These are phyloP conservation scores for Hsuehochloa calcarea DNA, from an alignment of 176 grass and related monocot species.

Conservation along the genomic window DNA sequence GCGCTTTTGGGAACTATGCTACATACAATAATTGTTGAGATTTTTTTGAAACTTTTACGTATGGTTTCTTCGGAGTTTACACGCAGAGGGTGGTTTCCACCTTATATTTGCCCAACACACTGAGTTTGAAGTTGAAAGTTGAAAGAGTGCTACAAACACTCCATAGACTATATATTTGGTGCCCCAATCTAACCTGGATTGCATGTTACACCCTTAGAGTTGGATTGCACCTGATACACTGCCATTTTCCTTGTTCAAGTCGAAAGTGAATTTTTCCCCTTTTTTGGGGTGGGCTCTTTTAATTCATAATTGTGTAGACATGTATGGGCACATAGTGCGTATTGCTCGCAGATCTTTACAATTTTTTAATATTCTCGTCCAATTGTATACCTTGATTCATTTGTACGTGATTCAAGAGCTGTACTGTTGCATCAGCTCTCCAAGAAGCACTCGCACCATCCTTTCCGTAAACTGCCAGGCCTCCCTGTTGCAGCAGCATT, in stretches of 20 bases:
- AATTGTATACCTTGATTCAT: conserved; percentile 58
- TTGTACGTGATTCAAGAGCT: conserved; percentile 79
- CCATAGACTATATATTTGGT: too few relatives aligned
- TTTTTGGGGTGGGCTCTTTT: neutral
- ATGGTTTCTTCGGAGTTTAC: too few relatives aligned
- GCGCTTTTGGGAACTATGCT: too few relatives aligned
- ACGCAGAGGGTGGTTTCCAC: too few relatives aligned
- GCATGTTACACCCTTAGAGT: too few relatives aligned
- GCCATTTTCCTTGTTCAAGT: neutral
- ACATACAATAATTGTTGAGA: too few relatives aligned
- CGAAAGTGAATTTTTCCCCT: neutral
- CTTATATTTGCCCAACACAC: too few relatives aligned
- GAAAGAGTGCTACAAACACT: too few relatives aligned
- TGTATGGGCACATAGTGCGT: neutral
- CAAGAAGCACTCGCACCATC: conserved; percentile 78
- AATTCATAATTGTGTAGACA: neutral
- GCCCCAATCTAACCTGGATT: too few relatives aligned
- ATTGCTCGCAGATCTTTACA: neutral
- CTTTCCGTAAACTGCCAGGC: conserved; percentile 82
- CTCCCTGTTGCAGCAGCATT: conserved; percentile 84
- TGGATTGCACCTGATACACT: too few relatives aligned
- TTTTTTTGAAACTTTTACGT: too few relatives aligned
- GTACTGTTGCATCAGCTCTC: conserved; percentile 89
- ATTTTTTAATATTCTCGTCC: neutral
- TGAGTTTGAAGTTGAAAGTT: too few relatives aligned